Evolutionary conservation across 768 basidiomycete species (phyloP).

Genomic region (Mycena rebaudengoi): DNA sequence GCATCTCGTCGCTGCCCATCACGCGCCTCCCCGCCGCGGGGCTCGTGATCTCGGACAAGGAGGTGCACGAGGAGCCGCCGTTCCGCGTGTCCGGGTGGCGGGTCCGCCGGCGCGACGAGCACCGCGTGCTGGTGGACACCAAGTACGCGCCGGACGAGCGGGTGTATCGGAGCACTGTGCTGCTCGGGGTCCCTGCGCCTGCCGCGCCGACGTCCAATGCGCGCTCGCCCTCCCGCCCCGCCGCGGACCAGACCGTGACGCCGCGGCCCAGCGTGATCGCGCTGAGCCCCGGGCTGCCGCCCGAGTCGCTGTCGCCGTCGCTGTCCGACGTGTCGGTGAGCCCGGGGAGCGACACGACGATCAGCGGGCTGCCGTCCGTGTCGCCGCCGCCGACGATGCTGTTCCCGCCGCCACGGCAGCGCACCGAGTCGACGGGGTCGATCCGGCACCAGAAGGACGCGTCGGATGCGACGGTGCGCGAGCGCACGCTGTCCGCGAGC

Average conservation of each 20-base stretch:
- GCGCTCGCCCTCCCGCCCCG: constrained; percentile 26
- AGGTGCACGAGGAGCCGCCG: constrained; percentile 56
- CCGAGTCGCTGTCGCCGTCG: constrained; percentile 22
- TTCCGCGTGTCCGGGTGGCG: constrained; percentile 62
- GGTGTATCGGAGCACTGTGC: constrained; percentile 59
- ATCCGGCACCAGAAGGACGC: constrained; percentile 43
- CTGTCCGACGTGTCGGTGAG: constrained; percentile 17
- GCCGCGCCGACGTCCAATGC: constrained; percentile 16
- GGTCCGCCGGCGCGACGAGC: constrained; percentile 66
- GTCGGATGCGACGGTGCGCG: constrained; percentile 29
- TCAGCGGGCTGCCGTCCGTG: constrained; percentile 34
- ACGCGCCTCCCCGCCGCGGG: constrained; percentile 75
- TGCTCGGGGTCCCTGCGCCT: constrained; percentile 49
- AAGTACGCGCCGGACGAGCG: constrained; percentile 58
- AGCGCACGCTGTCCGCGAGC: constrained; percentile 15
- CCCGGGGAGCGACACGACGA: constrained; percentile 20
- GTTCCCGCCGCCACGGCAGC: constrained; percentile 5
- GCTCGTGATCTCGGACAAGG: constrained; percentile 63
- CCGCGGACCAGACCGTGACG: constrained; percentile 35
- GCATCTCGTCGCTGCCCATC: constrained; percentile 68
- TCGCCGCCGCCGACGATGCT: constrained; percentile 22
- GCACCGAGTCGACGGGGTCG: constrained; percentile 3
- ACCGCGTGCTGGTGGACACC: constrained; percentile 63
- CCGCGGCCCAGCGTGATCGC: constrained; percentile 51
- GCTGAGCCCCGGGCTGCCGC: constrained; percentile 35